Evolutionary conservation across 1,284 basidiomycete genomes (phyloP), one percentile per base, ranked within the genome.

Genomic region (Rhodofomes roseus): DNA sequence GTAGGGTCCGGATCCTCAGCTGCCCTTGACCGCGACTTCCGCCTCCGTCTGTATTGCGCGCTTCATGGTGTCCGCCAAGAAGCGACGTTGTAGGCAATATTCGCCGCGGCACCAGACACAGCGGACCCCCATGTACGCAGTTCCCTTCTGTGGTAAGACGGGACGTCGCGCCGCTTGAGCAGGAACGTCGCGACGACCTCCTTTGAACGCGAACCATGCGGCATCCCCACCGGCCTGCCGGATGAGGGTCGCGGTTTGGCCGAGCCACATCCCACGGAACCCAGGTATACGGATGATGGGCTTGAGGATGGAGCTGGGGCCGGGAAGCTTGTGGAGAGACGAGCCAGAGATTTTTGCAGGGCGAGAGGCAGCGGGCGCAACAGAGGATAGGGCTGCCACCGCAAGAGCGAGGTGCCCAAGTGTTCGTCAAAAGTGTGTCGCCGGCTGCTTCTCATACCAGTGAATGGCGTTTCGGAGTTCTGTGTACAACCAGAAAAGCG

Each of bases 11-110:
- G 61, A 59, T 69, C 71, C 31, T 76, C 73, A 46, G 71, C 60
- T 23, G 68, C 63, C 34, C 74, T 68, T 1, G 89, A 87, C 9
- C 87, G 79, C 62, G 97, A 80, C 76, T n/a, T 98, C 96, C 57
- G 91, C 90, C 72, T 90, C 90, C 0, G 96, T 98, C 80, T 98
- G 96, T 74, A 99, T 93, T 46, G 94, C 85, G 65, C 90, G 93
- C 79, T 99, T 99, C 70, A 98, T 85, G 36, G 91, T 92, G 74
- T 99, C 96, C 14, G 95, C 95, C 0, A 95, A 95, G 78, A 96
- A 97, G 51, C 81, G 67, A 96, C 76, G 68, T 94, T 96, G 78
- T 94, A 98, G 60, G 84, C 80, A 11, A 92, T 87, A 4, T 96
- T 96, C 0, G 95, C 94, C 54, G 86, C 81, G 4, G 95, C 96